Base-by-base conservation (phyloP, 1,139 yeast genomes). In the Taphrina deformans region DNA sequence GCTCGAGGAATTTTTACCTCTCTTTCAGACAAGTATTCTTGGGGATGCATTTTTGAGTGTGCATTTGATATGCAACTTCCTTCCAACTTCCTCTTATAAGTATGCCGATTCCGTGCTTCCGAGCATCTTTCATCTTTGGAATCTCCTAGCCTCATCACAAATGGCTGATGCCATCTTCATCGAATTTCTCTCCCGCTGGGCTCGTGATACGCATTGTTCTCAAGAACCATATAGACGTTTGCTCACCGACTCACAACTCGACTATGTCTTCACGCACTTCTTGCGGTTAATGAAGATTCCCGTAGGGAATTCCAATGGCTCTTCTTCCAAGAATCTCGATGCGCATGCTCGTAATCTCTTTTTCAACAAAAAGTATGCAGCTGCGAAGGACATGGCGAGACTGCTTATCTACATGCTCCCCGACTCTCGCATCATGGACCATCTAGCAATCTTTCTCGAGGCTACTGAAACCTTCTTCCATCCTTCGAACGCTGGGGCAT, bases 401-500 rank as follows among this genome's bases (percentile, higher is more conserved):
- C 52, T 63, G 44, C 55, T 62, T 6, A 38, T 58, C 26, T 66
- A 64, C n/a, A 16, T 46, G 51, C 66, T 71, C 44, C 88, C 90
- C 0, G 77, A 79, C 12, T 72, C 77, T n/a, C 83, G 83, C 1
- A 80, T 87, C 14, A 73, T 88, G 70, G 83, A 80, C 12, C 78
- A 81, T 48, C 72, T 93, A 16, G 79, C 79, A 46, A 80, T 84
- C 0, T 76, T 89, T 50, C 72, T 87, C 29, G 85, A 86, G 68
- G 85, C 96, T 0, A 79, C 91, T n/a, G 87, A 85, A 69, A 89
- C 97, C 41, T 89, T 87, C 75, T 86, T 86, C 12, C 97, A 93
- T 75, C 99, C 99, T 3, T 91, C 98, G 0, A 92, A 92, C 73
- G 76, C 81, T 21, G 98, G 97, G 0, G 82, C 82, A 24, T 92